Conservation (phyloP, 192 early-diverging fungal genomes). For the Chytriomyces sp. region DNA sequence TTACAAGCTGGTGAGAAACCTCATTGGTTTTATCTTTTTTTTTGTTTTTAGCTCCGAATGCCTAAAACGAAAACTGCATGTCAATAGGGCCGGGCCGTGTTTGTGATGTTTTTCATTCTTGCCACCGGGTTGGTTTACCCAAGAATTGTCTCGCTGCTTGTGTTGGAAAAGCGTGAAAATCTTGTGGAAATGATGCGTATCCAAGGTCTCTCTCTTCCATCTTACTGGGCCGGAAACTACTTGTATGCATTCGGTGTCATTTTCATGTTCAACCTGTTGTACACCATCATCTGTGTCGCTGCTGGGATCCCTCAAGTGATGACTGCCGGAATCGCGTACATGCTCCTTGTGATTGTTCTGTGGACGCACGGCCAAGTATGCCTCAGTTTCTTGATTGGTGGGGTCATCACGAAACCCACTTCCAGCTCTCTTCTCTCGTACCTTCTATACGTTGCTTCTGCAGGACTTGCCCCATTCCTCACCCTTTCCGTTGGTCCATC, state of each 20-base stretch:
- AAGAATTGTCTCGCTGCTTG: slow-evolving; percentile 33
- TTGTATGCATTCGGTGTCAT: slow-evolving; percentile 31
- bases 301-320: not conserved
- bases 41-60: not conserved
- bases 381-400: slow-evolving; percentile 32
- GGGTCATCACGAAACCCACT: slow-evolving; percentile 29
- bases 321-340: not conserved
- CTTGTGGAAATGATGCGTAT: slow-evolving; percentile 45
- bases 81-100: slow-evolving; percentile 10
- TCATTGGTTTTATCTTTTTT: not conserved
- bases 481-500: slow-evolving; percentile 21
- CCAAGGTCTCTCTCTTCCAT: slow-evolving; percentile 31
- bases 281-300: slow-evolving; percentile 12
- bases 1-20: slow-evolving; percentile 8
- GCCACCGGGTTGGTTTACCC: slow-evolving; percentile 37
- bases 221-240: slow-evolving; percentile 41
- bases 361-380: slow-evolving; percentile 44
- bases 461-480: slow-evolving; percentile 35
- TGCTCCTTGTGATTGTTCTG: slow-evolving; percentile 25
- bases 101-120: slow-evolving; percentile 34
- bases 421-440: slow-evolving; percentile 30
- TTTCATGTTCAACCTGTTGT: slow-evolving; percentile 31
- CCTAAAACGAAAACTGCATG: too few species aligned
- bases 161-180: slow-evolving; percentile 39
- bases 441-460: slow-evolving; percentile 27